Conservation (phyloP, 2,329 filamentous ascomycete genomes). For the Verticillium nonalfalfae region DNA sequence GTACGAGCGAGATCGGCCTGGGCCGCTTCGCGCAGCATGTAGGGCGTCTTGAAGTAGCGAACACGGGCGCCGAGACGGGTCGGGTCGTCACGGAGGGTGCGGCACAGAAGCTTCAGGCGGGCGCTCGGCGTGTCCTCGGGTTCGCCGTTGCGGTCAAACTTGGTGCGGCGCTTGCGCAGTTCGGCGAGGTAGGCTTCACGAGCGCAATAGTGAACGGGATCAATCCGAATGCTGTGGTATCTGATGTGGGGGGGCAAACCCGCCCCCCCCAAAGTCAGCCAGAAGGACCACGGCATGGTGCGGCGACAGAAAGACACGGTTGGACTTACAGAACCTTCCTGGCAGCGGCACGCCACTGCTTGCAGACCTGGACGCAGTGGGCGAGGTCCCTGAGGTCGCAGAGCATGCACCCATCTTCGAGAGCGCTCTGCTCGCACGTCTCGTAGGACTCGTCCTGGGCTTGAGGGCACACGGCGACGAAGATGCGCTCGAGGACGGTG, state of each 20-base stretch:
- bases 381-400: constrained; percentile 88
- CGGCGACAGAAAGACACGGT: background rate
- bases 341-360: constrained; percentile 58
- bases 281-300: background rate
- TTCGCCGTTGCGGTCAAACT: constrained; percentile 70
- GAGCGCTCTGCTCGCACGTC: constrained; percentile 73
- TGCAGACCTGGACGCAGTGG: constrained; percentile 68
- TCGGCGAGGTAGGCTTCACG: constrained; percentile 77
- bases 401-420: constrained; percentile 80
- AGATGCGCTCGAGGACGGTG: constrained; percentile 69
- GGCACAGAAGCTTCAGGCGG: constrained; percentile 71
- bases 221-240: constrained; percentile 86
- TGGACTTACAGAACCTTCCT: constrained; percentile 53
- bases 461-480: constrained; percentile 79
- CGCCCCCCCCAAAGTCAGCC: constrained; percentile 5
- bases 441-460: constrained; percentile 70
- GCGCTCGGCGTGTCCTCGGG: constrained; percentile 73
- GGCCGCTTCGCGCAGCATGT: constrained; percentile 87
- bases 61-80: constrained; percentile 63
- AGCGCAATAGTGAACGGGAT: constrained; percentile 90
- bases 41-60: constrained; percentile 79
- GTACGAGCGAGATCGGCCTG: constrained; percentile 80
- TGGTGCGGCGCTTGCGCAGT: constrained; percentile 66
- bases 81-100: constrained; percentile 74
- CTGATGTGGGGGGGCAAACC: constrained; percentile 33